Evolutionary conservation across 176 grass and related monocot genomes (phyloP).

Genomic region (Stipa capillata): DNA sequence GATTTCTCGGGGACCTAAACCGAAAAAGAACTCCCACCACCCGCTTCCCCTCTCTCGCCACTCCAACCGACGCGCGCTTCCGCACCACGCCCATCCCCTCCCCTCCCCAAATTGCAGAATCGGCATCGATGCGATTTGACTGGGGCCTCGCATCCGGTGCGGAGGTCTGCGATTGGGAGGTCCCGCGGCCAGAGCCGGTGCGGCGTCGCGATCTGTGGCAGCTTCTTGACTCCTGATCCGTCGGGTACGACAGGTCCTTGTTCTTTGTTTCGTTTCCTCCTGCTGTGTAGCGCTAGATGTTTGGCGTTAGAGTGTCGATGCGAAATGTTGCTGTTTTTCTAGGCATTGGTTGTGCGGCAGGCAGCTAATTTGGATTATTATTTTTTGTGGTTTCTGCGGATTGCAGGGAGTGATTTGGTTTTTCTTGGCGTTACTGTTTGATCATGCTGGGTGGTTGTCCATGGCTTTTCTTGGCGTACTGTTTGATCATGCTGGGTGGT

Average conservation of each 20-base stretch:
- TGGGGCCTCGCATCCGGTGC: constrained; percentile 22
- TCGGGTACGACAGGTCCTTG: not conserved
- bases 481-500: not conserved
- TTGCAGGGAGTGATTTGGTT: not conserved
- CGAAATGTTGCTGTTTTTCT: not conserved
- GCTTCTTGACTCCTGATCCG: constrained; percentile 5
- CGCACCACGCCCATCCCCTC: not conserved
- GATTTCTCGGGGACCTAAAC: not conserved
- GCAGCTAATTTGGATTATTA: not conserved
- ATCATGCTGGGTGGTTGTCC: not conserved
- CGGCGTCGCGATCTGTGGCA: not conserved
- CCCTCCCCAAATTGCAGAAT: not conserved
- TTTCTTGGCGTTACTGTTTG: not conserved
- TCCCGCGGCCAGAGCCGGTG: constrained; percentile 1
- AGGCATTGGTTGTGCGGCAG: not conserved
- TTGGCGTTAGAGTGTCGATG: not conserved
- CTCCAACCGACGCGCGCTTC: not conserved
- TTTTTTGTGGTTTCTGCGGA: not conserved
- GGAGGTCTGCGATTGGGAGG: constrained; percentile 10
- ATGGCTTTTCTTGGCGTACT: not conserved
- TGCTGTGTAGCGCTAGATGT: not conserved
- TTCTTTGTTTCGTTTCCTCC: not conserved
- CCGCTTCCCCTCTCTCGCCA: not conserved
- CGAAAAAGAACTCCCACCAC: constrained; percentile 5
- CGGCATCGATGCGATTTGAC: constrained; percentile 32